Base-by-base conservation (phyloP, 495 filamentous ascomycete genomes). In the Bacidia rubella region DNA sequence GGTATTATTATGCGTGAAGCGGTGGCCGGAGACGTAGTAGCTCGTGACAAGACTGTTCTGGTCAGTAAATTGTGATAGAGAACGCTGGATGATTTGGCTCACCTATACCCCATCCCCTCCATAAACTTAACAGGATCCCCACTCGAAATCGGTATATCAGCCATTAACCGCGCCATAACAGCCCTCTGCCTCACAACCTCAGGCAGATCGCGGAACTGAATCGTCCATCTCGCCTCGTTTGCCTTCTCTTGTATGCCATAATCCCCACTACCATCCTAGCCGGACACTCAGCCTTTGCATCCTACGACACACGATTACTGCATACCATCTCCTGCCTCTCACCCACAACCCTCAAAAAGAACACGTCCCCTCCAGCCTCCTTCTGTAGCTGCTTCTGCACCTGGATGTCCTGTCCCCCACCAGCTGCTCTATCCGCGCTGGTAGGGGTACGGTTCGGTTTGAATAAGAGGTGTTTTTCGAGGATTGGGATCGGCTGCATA, bases 401-500 rank as follows among this genome's bases (percentile, higher is more conserved):
- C 24, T 68, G 65, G 23, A 72, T 53, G 55, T 72, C 69, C 53
- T 73, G 70, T 56, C 68, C 70, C 39, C 66, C 53, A 22, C 71
- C 70, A 7, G 65, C 63, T 35, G 42, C n/a, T 7, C 15, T 35
- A 5, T 35, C 7, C 29, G 29, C 29, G 29, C 29, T 15, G 21
- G 45, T 59, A 52, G 49, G 61, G 51, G 53, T 26, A n/a, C 20
- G 65, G 65, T 54, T 70, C 32, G 83, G 82, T 60, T 79, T 80
- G 72, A 81, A 86, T 54, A 85, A 64, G 57, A 84, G 65, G 58
- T 79, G 78, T 49, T 81, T 77, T 60, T 82, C 76, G 42, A 77
- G 54, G 51, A 76, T 65, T 53, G 69, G 70, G 55, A 72, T 68
- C 22, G 83, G 83, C 54, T 80, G 76, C 77, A 82, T 81, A 55